Base-by-base conservation (phyloP, 371 early-diverging fungal species). In the Mortierella sp. region DNA sequence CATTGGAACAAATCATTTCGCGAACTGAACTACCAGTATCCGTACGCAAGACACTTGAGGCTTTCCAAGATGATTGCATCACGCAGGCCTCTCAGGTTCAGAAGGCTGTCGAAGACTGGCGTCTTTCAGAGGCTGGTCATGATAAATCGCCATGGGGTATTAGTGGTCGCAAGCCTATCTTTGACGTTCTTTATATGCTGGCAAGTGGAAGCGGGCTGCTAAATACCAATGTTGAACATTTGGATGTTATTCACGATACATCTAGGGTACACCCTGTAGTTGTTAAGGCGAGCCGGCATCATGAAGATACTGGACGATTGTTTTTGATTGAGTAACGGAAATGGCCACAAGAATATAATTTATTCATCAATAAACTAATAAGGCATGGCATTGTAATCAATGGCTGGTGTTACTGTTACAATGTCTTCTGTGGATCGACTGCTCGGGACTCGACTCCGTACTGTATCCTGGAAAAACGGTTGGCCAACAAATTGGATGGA, bases 141-240 rank as follows among this genome's bases (percentile, higher is more conserved):
- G 74, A 73, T 28, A 55, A 67, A 3, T 74, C 81, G 1, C 81
- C 81, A 0, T 80, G 81, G 81, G 75, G 81, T n/a, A 49, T 80
- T 32, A 75, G 71, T 23, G 71, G 75, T 13, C 71, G 75, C 22
- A 80, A 80, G 42, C 64, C 71, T 3, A 62, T 80, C 28, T 80
- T 80, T 71, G 81, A 80, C 45, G 65, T 75, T 5, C 66, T 80
- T 8, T 80, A 71, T 64, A 56, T 60, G 6, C 45, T 80, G 35
- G 75, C 75, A 8, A 68, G 75, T 29, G 81, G 75, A 47, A 59
- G 70, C 23, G 55, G 54, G 32, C 8, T 80, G 9, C 29, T 63
- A 9, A 32, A 23, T 22, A 9, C 64, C 7, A 32, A 8, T 9
- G 26, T n/a, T 6, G 61, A 31, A 2, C 5, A 12, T 12, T 17